Evolutionary conservation across 179 eudicot genomes (phyloP).

Genomic region (Pouteria campechiana): DNA sequence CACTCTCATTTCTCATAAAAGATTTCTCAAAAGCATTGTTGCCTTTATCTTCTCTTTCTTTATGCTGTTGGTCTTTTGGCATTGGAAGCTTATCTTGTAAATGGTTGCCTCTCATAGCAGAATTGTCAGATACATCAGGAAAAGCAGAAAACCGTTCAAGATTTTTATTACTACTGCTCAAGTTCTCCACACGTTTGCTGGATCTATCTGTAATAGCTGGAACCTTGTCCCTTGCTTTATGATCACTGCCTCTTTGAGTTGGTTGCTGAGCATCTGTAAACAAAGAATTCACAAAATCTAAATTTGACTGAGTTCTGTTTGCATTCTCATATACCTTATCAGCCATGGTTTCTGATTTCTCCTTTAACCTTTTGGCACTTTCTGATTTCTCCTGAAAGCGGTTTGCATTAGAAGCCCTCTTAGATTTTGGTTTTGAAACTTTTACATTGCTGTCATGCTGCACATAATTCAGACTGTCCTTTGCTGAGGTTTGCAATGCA

Average conservation of each 20-base stretch:
- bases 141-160: too few species aligned
- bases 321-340: too few species aligned
- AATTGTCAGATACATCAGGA: too few species aligned
- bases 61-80: slow-evolving; percentile 25
- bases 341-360: slow-evolving; percentile 25
- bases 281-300: slow-evolving; percentile 26
- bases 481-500: too few species aligned
- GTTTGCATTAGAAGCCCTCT: slow-evolving; percentile 34
- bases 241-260: slow-evolving; percentile 25
- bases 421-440: slow-evolving; percentile 39
- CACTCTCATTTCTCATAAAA: slow-evolving; percentile 24
- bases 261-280: slow-evolving; percentile 35
- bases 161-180: slow-evolving; percentile 20
- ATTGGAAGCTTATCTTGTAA: slow-evolving; percentile 15
- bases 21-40: slow-evolving; percentile 27
- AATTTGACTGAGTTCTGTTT: too few species aligned
- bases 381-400: slow-evolving; percentile 35
- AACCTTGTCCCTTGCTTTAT: slow-evolving; percentile 18
- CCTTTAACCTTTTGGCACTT: slow-evolving; percentile 36
- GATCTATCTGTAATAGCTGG: slow-evolving; percentile 29
- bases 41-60: slow-evolving; percentile 32
- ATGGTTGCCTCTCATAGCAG: slow-evolving; percentile 19
- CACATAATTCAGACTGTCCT: slow-evolving; percentile 24
- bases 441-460: slow-evolving; percentile 20
- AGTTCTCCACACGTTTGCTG: slow-evolving; percentile 20